Evolutionary conservation across 352 stramenopile genomes (phyloP).

Genomic region (Pseudoperonospora humuli): DNA sequence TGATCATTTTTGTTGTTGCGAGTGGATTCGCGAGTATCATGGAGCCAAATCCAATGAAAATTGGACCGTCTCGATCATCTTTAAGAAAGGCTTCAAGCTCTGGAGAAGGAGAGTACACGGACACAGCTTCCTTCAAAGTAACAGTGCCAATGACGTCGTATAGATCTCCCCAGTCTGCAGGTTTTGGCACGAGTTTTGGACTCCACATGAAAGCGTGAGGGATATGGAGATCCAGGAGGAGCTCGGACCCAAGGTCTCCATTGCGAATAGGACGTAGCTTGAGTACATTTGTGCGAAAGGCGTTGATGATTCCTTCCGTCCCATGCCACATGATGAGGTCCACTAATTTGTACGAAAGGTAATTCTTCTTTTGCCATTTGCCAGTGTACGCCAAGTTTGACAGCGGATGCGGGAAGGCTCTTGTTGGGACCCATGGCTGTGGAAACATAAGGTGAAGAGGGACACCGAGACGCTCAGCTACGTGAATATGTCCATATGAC

Average conservation of each 20-base stretch:
- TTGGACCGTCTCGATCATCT: constrained; percentile 48
- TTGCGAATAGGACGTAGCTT: constrained; percentile 54
- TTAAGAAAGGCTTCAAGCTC: constrained; percentile 62
- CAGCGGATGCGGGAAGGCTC: constrained; percentile 86
- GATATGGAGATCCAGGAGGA: constrained; percentile 61
- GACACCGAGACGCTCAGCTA: constrained; percentile 87
- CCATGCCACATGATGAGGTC: constrained; percentile 76
- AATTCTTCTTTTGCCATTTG: constrained; percentile 55
- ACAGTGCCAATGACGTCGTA: constrained; percentile 88
- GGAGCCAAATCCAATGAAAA: constrained; percentile 92
- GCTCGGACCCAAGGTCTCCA: constrained; percentile 42
- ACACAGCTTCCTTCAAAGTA: constrained; percentile 27
- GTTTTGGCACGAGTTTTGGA: constrained; percentile 78
- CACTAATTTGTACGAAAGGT: constrained; percentile 83
- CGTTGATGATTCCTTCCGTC: constrained; percentile 70
- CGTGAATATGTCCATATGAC: constrained; percentile 89
- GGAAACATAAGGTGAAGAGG: constrained; percentile 94
- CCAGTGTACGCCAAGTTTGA: constrained; percentile 75
- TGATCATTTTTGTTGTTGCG: constrained; percentile 75
- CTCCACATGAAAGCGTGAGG: constrained; percentile 89
- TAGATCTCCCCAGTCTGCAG: constrained; percentile 81
- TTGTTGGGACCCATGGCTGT: constrained; percentile 85
- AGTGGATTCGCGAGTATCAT: constrained; percentile 86
- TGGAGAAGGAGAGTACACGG: constrained; percentile 37
- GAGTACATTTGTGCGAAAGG: constrained; percentile 55